These are phyloP conservation scores for Colletotrichum spaethianum DNA, from an alignment of 2,329 filamentous ascomycete genomes.

Conservation along the genomic window DNA sequence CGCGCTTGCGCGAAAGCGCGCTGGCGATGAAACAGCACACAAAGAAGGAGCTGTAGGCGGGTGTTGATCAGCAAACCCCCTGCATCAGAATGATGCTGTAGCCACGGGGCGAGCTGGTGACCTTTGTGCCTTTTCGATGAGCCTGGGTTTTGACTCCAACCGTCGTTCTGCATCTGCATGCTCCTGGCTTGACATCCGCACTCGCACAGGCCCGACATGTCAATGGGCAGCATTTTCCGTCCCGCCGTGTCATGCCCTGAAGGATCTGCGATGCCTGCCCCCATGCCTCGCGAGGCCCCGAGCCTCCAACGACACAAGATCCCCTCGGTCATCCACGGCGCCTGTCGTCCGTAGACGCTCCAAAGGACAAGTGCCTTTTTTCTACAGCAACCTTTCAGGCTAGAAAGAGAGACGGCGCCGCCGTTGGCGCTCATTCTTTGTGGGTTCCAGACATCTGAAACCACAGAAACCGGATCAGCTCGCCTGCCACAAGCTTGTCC, in stretches of 20 bases:
- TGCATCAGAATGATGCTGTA: constrained; percentile 8
- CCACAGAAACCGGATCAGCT: background rate
- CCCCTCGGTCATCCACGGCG: background rate
- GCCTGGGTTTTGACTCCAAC: background rate
- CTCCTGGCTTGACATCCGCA: background rate
- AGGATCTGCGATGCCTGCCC: background rate
- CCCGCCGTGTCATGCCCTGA: background rate
- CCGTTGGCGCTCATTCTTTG: background rate
- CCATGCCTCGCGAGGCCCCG: background rate
- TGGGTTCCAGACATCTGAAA: background rate
- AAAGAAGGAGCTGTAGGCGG: background rate
- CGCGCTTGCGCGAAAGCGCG: constrained; percentile 21
- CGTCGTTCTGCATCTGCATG: background rate
- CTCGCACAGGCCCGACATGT: background rate
- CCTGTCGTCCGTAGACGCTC: background rate
- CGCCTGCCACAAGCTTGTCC: background rate
- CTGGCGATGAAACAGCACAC: constrained; percentile 29
- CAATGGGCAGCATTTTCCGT: background rate
- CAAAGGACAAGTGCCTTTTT: background rate
- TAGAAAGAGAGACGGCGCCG: background rate
- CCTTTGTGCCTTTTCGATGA: background rate
- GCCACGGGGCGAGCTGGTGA: background rate
- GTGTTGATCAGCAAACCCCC: constrained; percentile 9
- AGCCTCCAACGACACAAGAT: background rate
- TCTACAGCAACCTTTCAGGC: background rate